phyloP scores from a whole-genome alignment of 163 green algal species.

The Scenedesmus sp. region DNA sequence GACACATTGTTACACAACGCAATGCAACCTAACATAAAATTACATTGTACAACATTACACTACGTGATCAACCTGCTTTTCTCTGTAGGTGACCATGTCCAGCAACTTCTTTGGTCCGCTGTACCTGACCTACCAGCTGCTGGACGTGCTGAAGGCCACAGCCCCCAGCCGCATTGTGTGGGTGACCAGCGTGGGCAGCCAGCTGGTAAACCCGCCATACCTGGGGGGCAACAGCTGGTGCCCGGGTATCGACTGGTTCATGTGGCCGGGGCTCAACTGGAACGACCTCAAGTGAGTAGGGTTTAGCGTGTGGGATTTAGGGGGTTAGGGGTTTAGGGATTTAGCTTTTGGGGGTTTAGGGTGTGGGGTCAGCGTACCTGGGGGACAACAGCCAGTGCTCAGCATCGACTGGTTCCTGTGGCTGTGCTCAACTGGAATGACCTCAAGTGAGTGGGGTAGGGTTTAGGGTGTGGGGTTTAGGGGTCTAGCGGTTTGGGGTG shows the following conservation, averaged over 20 bases:
- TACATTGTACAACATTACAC: neutral
- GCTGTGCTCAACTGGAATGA: no score
- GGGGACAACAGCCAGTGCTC: no score
- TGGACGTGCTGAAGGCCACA: constrained; percentile 52
- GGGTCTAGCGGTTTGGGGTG: no score
- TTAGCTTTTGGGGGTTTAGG: no score
- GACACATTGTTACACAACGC: no score
- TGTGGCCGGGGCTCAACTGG: constrained; percentile 53
- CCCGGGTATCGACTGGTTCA: constrained; percentile 45
- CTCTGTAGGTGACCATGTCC: constrained; percentile 57
- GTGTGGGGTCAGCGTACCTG: no score
- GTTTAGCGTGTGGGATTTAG: no score
- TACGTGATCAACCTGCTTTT: neutral
- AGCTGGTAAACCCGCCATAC: constrained; percentile 60
- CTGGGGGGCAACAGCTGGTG: constrained; percentile 51
- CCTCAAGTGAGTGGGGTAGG: no score
- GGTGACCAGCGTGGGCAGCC: constrained; percentile 54
- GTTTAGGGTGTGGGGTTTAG: no score
- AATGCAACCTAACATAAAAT: no score
- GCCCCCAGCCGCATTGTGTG: constrained; percentile 56
- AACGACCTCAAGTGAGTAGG: constrained; percentile 60
- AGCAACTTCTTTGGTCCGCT: constrained; percentile 58
- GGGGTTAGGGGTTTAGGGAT: no score
- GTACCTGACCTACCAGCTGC: constrained; percentile 58
- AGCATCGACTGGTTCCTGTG: no score